Conservation (phyloP, 1,284 basidiomycete species). For the Trametes pubescens region DNA sequence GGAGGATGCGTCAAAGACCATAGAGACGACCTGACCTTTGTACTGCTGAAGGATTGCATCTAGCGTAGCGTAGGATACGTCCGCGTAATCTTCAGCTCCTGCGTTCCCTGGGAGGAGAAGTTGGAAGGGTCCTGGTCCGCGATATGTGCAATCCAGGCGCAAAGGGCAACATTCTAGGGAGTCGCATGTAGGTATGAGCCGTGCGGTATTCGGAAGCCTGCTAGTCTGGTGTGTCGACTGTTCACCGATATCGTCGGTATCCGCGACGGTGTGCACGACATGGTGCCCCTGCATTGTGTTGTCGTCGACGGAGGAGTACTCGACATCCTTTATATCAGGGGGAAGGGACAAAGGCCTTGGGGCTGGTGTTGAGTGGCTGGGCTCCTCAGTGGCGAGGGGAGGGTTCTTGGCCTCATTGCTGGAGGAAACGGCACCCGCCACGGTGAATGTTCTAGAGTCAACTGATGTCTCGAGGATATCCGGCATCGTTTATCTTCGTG, state of each 20-base stretch:
- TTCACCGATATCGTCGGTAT: background rate
- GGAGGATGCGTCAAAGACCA: slow-evolving; percentile 14
- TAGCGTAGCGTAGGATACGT: background rate
- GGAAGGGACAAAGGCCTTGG: too few species aligned
- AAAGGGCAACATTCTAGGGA: background rate
- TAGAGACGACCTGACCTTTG: slow-evolving; percentile 10
- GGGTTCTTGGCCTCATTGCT: too few species aligned
- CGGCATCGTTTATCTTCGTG: too few species aligned
- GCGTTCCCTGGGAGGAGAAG: slow-evolving; percentile 1
- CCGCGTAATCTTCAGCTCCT: background rate
- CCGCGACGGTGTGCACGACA: background rate
- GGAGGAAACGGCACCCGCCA: too few species aligned
- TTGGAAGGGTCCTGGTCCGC: slow-evolving; percentile 2
- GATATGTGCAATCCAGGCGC: slow-evolving; percentile 12
- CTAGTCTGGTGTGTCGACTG: background rate
- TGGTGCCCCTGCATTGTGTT: too few species aligned
- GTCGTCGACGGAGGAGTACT: too few species aligned
- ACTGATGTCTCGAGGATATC: too few species aligned
- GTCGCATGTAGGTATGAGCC: background rate
- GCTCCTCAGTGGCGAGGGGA: too few species aligned
- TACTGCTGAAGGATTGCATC: slow-evolving; percentile 13
- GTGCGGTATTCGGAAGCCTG: background rate
- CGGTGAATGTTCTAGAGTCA: too few species aligned
- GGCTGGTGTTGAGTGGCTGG: too few species aligned
- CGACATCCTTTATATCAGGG: too few species aligned